Base-by-base conservation (phyloP, 345 rosid species). In the Abelmoschus esculentus region DNA sequence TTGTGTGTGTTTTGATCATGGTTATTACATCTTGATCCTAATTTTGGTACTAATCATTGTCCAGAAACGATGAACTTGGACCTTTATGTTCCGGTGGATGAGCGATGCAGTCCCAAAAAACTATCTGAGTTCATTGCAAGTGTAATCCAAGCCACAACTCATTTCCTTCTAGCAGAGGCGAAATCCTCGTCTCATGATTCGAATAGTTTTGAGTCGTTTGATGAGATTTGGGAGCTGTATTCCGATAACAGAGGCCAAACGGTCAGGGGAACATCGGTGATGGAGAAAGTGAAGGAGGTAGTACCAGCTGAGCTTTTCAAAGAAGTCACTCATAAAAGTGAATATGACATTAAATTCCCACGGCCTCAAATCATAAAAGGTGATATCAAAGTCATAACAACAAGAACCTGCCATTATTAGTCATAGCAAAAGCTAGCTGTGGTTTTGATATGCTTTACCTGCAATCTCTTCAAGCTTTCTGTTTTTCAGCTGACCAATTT, bases 21-120 rank as follows among this genome's bases (percentile, higher is more conserved):
- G 47, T 17, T 62, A 17, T 17, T 17, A 1, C 50, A 7, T 62
- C 15, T 46, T 65, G 55, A 44, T 65, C 54, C 26, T 18, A 46
- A 7, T 44, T 44, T 46, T 7, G 55, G 13, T 65, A 44, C 31
- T 26, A 7, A 26, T 26, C 19, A 26, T 44, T 69, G 61, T 64
- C 70, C 71, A 10, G 72, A 71, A 67, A 71, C 17, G 18, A 73
- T 80, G 44, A 70, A 72, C 80, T 68, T 84, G 65, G 83, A 82
- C 63, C 28, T 71, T 55, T 78, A 79, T 72, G 86, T 86, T 56
- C 93, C 93, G 5, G 84, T 90, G 10, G 90, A 85, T 31, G 93
- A 89, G 76, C 75, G 77, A 70, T 72, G 81, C 22, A 83, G 83
- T 75, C 83, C 86, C 50, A 76, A 72, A 72, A 85, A 81, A 63